Evolutionary conservation across 306 rosid genomes (phyloP), one percentile per base, ranked within the genome.

Genomic region (Sicyos baderoa): DNA sequence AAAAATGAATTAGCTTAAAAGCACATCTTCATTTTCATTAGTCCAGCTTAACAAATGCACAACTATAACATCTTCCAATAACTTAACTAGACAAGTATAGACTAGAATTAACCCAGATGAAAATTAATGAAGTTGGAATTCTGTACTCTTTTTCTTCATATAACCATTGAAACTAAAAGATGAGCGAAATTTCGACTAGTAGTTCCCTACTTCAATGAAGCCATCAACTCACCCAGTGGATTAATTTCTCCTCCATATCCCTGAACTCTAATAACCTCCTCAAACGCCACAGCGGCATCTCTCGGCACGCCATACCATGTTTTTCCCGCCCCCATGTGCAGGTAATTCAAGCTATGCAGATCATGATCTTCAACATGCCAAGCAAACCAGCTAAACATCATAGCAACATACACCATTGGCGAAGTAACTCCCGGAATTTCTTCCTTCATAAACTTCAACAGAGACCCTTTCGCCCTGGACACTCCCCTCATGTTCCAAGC

Each of bases 341-440:
- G 75, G 77, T 90, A 94, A 79, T 94, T 94, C 76, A 94, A 79
- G 78, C 99, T 94, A 61, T 94, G 99, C 83, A 94, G 69, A 84
- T 94, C 99, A 72, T 94, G 99, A 72, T 94, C 99, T 85, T 94
- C 99, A 15, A 88, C 99, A 65, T 94, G 99, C 99, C 99, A 94
- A 51, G 99, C 99, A 65, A 94, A 94, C 99, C 99, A 94, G 73
- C 99, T 94, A 71, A 94, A 94, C 77, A 94, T 56, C 99, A 94
- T 94, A 13, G 99, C 99, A 13, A 94, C 85, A 44, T 94, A 94
- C 45, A 94, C 87, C 99, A 94, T 94, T 0, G 99, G 99, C 0
- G 96, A 90, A 4, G 99, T 94, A 13, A 94, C 99, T 6, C 99
- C 99, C 0, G 99, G 99, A 84, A 94, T 94, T 83, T 90, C 99